These are phyloP conservation scores for Sphaerulina vaccinii DNA, from an alignment of 2,329 filamentous ascomycete species.

Conservation along the genomic window DNA sequence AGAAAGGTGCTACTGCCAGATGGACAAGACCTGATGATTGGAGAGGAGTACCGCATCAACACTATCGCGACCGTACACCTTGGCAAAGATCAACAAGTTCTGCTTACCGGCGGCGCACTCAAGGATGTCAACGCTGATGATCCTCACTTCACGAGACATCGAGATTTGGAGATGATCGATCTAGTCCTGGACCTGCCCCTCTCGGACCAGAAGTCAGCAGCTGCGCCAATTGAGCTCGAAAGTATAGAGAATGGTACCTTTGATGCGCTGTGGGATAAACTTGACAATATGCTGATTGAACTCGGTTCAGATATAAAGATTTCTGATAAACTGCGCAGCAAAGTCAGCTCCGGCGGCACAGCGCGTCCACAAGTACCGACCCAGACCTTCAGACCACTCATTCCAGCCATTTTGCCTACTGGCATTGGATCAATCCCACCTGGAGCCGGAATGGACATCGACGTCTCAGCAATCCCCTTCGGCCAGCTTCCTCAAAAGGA, in stretches of 20 bases:
- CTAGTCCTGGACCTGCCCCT: conserved; percentile 60
- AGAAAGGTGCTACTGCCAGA: conserved; percentile 41
- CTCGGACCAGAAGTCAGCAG: neutral
- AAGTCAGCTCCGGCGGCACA: too few species aligned
- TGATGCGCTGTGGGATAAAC: conserved; percentile 50
- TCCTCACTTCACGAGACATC: conserved; percentile 76
- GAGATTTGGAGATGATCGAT: conserved; percentile 71
- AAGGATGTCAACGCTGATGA: conserved; percentile 71
- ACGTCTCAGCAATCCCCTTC: conserved; percentile 37
- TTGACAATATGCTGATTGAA: conserved; percentile 40
- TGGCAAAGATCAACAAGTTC: conserved; percentile 83
- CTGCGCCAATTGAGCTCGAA: conserved; percentile 15
- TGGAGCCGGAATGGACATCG: conserved; percentile 43
- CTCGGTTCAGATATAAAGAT: conserved; percentile 16
- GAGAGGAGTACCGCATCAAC: conserved; percentile 66
- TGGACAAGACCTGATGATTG: conserved; percentile 32
- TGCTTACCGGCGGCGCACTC: conserved; percentile 69
- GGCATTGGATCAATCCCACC: conserved; percentile 68
- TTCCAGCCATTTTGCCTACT: conserved; percentile 55
- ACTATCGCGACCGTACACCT: conserved; percentile 78
- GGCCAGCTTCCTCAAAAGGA: conserved; percentile 45
- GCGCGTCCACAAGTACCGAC: too few species aligned
- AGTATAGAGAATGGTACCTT: conserved; percentile 35
- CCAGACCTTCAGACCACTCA: conserved; percentile 37
- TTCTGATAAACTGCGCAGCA: conserved; percentile 17